Percentiles rank a stretch among this genome's conserved stretches.
These are phyloP conservation scores for Ciborinia camelliae DNA, from an alignment of 2,329 filamentous ascomycete species.

Conservation along the genomic window DNA sequence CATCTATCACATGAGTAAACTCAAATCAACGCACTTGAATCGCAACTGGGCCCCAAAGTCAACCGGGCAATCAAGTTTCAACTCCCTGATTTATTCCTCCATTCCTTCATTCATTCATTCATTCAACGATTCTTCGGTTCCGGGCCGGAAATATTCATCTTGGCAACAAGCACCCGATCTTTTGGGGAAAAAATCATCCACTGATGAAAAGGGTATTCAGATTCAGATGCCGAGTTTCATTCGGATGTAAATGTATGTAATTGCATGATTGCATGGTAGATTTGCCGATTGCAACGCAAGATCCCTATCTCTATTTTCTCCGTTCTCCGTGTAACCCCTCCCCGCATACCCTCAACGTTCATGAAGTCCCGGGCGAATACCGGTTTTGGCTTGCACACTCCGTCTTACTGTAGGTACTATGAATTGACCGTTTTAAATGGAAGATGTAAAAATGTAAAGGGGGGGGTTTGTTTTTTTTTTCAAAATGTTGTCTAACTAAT, in stretches of 20 bases:
- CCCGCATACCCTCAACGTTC: background rate
- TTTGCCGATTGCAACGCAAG: conserved; percentile 10
- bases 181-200: background rate
- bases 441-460: background rate
- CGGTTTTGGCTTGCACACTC: conserved; percentile 4
- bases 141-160: conserved; percentile 3
- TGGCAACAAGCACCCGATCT: conserved; percentile 1
- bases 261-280: conserved; percentile 13
- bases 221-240: conserved; percentile 7
- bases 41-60: background rate
- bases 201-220: background rate
- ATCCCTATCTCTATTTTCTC: conserved; percentile 1
- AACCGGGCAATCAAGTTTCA: background rate
- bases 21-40: background rate
- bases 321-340: background rate
- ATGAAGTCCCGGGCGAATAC: conserved; percentile 4
- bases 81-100: background rate
- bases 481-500: background rate
- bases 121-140: background rate
- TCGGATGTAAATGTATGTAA: conserved; percentile 17
- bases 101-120: background rate
- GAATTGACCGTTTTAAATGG: background rate
- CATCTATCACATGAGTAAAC: background rate
- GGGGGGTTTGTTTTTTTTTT: too few species aligned
- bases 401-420: background rate